Evolutionary conservation across 164 flowering plant species (phyloP).

Genomic region (Sextonia rubra): DNA sequence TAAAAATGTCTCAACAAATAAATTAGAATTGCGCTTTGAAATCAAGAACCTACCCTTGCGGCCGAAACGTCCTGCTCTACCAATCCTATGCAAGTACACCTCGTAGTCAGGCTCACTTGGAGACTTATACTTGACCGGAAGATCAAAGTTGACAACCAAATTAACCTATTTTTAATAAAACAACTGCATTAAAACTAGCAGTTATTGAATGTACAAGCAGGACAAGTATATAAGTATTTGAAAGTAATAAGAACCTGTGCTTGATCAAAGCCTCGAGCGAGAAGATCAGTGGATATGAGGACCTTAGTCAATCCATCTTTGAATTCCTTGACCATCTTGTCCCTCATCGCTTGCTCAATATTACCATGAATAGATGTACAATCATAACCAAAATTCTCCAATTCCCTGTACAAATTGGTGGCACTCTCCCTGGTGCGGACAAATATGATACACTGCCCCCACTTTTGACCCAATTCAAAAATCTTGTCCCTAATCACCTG

Average conservation of each 20-base stretch:
- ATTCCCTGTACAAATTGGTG: constrained; percentile 44
- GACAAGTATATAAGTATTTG: not conserved
- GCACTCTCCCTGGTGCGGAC: constrained; percentile 66
- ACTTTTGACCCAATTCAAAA: constrained; percentile 62
- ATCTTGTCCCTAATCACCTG: constrained; percentile 63
- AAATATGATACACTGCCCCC: constrained; percentile 92
- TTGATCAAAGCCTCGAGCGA: constrained; percentile 96
- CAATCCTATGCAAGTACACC: constrained; percentile 89
- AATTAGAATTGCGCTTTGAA: not conserved
- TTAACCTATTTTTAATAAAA: constrained; percentile 50
- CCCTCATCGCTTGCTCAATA: constrained; percentile 55
- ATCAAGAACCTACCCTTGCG: constrained; percentile 60
- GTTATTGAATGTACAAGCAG: not conserved
- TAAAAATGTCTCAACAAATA: not conserved
- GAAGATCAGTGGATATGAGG: constrained; percentile 89
- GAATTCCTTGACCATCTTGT: constrained; percentile 84
- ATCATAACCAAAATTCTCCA: constrained; percentile 54
- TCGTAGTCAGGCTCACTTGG: constrained; percentile 71
- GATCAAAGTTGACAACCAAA: constrained; percentile 70
- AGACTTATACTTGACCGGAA: constrained; percentile 44
- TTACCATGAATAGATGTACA: constrained; percentile 88
- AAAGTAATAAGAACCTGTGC: constrained; percentile 49
- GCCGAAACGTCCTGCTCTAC: constrained; percentile 97
- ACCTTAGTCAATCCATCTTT: constrained; percentile 84
- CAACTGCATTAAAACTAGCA: constrained; percentile 5